phyloP scores from a whole-genome alignment of 176 grass and related monocot species.

The Avena eriantha region DNA sequence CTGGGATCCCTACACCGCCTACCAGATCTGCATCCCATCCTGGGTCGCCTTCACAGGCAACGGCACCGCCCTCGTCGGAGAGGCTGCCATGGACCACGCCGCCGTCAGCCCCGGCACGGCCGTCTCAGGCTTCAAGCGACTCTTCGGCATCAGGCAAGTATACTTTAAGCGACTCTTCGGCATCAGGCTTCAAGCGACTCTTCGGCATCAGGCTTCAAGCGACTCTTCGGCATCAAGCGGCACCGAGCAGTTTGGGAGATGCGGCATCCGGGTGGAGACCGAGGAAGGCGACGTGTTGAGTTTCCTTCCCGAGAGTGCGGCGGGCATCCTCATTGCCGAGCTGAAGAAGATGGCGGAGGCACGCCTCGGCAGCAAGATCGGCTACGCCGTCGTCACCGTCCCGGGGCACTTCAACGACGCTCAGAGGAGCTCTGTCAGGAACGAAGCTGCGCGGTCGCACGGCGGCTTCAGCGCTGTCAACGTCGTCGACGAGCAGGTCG shows the following conservation, averaged over 20 bases:
- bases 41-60: slow-evolving; percentile 4
- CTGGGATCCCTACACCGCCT: background rate
- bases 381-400: background rate
- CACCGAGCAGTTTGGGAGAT: background rate
- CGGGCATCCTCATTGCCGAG: background rate
- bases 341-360: background rate
- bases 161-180: background rate
- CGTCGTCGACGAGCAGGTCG: background rate
- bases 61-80: background rate
- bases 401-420: background rate
- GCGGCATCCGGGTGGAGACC: background rate
- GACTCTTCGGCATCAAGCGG: background rate
- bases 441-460: background rate
- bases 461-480: background rate
- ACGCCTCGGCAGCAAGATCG: background rate
- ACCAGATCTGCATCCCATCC: background rate
- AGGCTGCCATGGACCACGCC: background rate
- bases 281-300: background rate
- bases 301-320: background rate
- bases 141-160: background rate
- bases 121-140: background rate
- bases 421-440: background rate
- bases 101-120: slow-evolving; percentile 7
- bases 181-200: background rate
- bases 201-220: background rate